A percentile compares a stretch with the other conserved stretches of the same genome.
Evolutionary conservation across 2,329 filamentous ascomycete species (phyloP).

Genomic region (Simplicillium aogashimaense): DNA sequence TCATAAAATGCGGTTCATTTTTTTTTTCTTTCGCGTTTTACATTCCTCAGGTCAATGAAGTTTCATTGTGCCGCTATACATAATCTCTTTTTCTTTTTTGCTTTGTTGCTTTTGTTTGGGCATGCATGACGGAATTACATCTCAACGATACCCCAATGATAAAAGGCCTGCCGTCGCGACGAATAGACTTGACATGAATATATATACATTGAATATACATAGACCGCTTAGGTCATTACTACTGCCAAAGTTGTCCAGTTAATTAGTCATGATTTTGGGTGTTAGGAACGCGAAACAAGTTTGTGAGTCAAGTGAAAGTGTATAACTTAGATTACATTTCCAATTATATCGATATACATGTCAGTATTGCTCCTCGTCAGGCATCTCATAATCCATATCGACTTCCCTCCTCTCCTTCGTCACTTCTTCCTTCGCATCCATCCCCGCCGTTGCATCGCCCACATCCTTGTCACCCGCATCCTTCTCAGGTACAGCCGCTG

Average conservation of each 20-base stretch:
- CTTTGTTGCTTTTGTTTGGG: slow-evolving; percentile 4
- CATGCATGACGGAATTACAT: slow-evolving; percentile 9
- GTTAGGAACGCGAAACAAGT: no score
- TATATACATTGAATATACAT: not conserved
- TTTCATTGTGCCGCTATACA: no score
- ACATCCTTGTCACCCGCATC: slow-evolving; percentile 3
- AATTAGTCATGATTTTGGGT: no score
- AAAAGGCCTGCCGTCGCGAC: no score
- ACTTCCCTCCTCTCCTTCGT: slow-evolving; percentile 18
- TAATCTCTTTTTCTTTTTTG: not conserved
- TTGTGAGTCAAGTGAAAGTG: no score
- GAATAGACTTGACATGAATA: not conserved
- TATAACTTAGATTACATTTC: not conserved
- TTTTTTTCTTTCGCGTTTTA: no score
- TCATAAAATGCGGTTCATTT: no score
- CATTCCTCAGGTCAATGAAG: no score
- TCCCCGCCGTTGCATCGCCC: slow-evolving; percentile 10
- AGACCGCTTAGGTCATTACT: no score
- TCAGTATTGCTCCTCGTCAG: slow-evolving; percentile 37
- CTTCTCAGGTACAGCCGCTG: no score
- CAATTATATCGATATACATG: not conserved
- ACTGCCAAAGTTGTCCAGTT: no score
- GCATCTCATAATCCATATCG: slow-evolving; percentile 45
- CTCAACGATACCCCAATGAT: slow-evolving; percentile 8
- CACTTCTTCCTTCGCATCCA: slow-evolving; percentile 10